phyloP scores from a whole-genome alignment of 495 filamentous ascomycete genomes.

The Aspergillus cristatus region DNA sequence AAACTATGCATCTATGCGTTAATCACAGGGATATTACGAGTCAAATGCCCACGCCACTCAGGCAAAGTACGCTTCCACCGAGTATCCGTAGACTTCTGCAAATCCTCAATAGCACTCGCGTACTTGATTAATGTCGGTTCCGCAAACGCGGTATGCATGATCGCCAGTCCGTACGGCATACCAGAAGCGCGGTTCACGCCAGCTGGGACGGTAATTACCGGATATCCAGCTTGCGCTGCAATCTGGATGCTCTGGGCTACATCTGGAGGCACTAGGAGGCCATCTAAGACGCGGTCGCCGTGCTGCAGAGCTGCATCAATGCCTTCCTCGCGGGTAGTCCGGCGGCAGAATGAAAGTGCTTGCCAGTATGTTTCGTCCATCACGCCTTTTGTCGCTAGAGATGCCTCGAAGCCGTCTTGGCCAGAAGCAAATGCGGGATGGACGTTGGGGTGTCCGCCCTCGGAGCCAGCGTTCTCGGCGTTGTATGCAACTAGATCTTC shows the following conservation, averaged over 20 bases:
- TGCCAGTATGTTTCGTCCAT: conserved; percentile 58
- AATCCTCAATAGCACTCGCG: conserved; percentile 61
- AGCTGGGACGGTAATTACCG: conserved; percentile 59
- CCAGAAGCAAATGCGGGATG: conserved; percentile 60
- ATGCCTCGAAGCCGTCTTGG: conserved; percentile 59
- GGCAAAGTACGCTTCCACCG: conserved; percentile 37
- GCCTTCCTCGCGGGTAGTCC: conserved; percentile 50
- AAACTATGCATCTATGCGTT: conserved; percentile 34
- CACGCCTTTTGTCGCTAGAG: conserved; percentile 47
- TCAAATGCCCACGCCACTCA: conserved; percentile 43
- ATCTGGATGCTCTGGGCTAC: conserved; percentile 52
- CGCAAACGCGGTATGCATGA: conserved; percentile 57
- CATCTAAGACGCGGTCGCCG: conserved; percentile 42
- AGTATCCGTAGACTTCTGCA: conserved; percentile 32
- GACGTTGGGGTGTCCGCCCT: conserved; percentile 56
- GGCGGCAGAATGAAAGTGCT: conserved; percentile 52
- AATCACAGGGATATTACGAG: conserved; percentile 41
- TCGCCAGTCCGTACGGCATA: conserved; percentile 61
- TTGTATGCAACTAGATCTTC: conserved; percentile 65
- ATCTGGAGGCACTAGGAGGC: conserved; percentile 57
- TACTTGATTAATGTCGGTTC: conserved; percentile 54
- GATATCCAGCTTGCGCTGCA: conserved; percentile 55
- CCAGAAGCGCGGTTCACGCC: conserved; percentile 43
- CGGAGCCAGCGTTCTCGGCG: conserved; percentile 52
- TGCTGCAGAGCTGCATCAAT: conserved; percentile 56